Evolutionary conservation across 352 stramenopile genomes (phyloP).

Genomic region (Pythium pectinolyticum): DNA sequence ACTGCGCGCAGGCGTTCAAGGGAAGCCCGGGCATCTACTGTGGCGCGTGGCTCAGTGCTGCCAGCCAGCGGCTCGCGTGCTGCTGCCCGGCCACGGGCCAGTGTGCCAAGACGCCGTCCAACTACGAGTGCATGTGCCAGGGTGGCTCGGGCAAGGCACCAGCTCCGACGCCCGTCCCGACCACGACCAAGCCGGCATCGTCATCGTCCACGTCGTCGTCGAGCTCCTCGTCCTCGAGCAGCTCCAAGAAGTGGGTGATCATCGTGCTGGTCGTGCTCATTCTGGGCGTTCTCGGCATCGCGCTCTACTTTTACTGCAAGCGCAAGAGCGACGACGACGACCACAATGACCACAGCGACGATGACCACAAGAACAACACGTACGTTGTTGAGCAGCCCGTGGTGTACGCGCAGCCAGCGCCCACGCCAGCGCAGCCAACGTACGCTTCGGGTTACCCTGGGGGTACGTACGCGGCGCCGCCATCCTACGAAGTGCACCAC

Average conservation of each 20-base stretch:
- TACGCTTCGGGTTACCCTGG: conserved; percentile 5
- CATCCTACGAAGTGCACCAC: neutral
- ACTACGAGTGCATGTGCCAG: conserved; percentile 30
- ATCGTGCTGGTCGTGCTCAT: conserved; percentile 16
- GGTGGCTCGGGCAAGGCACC: neutral
- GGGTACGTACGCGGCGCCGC: neutral
- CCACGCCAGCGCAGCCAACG: neutral
- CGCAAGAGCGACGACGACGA: conserved; percentile 2
- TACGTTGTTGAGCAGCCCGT: neutral
- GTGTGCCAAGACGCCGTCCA: conserved; percentile 10
- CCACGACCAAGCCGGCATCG: neutral
- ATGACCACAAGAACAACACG: neutral
- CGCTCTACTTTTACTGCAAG: conserved; percentile 17
- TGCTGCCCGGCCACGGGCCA: conserved; percentile 26
- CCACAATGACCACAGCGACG: neutral
- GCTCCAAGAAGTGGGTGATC: conserved; percentile 15
- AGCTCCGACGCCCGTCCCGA: neutral
- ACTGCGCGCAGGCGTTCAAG: conserved; percentile 27
- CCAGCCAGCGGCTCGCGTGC: conserved; percentile 26
- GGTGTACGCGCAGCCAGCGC: neutral
- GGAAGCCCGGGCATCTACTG: conserved; percentile 26
- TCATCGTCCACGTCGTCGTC: conserved; percentile 1
- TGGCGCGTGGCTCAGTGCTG: conserved; percentile 21
- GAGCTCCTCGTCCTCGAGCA: neutral
- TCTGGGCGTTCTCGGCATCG: conserved; percentile 11